Evolutionary conservation across 345 rosid genomes (phyloP), one percentile per base, ranked within the genome.

Genomic region (Noccaea caerulescens): DNA sequence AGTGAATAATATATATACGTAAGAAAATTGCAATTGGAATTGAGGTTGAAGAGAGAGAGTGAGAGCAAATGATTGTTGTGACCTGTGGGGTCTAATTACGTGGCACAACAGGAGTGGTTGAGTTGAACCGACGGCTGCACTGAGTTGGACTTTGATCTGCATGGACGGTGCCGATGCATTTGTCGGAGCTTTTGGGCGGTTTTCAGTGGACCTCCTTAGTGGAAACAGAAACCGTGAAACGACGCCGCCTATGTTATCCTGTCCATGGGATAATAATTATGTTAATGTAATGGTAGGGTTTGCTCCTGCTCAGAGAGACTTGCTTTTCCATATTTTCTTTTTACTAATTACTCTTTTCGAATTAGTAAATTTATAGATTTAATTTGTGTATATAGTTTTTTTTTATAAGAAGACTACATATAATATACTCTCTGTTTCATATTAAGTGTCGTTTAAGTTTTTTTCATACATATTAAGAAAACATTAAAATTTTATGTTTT

Each of bases 111-210:
- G 5, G 72, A 76, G 72, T 76, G 72, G 80, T 71, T 58, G 37
- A 20, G 37, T 7, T 8, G 58, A 76, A 41, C 46, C 30, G 46
- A 76, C 75, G 76, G 72, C 72, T 64, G 63, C 14, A 16, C 47
- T 50, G 23, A 58, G 72, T 25, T 57, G 63, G 51, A 71, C 68
- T 33, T 33, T 30, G n/a, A 47, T 63, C 49, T 46, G 6, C 9
- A 51, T 66, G 72, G 80, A 71, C 80, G 76, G 76, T 71, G 80
- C 66, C 57, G 78, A 63, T 69, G 10, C 37, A 46, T 37, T 62
- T 38, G 75, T 47, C 59, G 71, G 73, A 67, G 46, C 63, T 43
- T 7, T 60, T 45, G 74, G 73, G 59, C 78, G 78, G 78, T 68
- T 68, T 54, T 55, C 43, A 61, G 44, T 50, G 72, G 57, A 38